Evolutionary conservation across 1,284 basidiomycete species (phyloP).

Genomic region (Apiotrichum mycotoxinovorans): DNA sequence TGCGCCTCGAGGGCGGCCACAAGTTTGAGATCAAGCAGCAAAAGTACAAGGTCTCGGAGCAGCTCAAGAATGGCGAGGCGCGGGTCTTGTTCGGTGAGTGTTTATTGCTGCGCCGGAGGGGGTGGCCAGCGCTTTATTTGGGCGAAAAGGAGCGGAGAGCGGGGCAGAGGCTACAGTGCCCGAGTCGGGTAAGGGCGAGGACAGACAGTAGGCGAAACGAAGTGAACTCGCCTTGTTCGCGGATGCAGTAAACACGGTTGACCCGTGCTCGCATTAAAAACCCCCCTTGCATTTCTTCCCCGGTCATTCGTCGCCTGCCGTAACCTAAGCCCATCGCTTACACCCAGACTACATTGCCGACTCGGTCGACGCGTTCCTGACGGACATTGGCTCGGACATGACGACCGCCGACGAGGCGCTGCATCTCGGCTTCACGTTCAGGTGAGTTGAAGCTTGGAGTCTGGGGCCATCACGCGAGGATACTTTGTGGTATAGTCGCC

Average conservation of each 20-base stretch:
- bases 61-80: constrained; percentile 83
- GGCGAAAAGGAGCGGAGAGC: no score
- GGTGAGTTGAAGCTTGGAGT: constrained; percentile 28
- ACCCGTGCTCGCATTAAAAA: no score
- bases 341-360: constrained; percentile 88
- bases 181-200: no score
- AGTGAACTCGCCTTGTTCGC: no score
- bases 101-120: no score
- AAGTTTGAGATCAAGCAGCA: constrained; percentile 85
- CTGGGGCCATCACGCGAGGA: neutral
- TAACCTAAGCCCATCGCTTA: neutral
- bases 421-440: constrained; percentile 88
- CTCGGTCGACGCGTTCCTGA: constrained; percentile 90
- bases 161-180: no score
- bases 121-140: neutral
- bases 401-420: constrained; percentile 53
- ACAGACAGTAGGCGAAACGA: no score
- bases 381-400: constrained; percentile 56
- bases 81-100: constrained; percentile 71
- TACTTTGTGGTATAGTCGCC: no score
- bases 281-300: no score
- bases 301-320: no score
- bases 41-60: constrained; percentile 88
- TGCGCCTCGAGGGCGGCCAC: constrained; percentile 80
- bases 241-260: no score